A percentile compares a stretch with the other conserved stretches of the same genome.
Evolutionary conservation across 1,284 basidiomycete genomes (phyloP).

Genomic region (Cutaneotrichosporon spelunceum): DNA sequence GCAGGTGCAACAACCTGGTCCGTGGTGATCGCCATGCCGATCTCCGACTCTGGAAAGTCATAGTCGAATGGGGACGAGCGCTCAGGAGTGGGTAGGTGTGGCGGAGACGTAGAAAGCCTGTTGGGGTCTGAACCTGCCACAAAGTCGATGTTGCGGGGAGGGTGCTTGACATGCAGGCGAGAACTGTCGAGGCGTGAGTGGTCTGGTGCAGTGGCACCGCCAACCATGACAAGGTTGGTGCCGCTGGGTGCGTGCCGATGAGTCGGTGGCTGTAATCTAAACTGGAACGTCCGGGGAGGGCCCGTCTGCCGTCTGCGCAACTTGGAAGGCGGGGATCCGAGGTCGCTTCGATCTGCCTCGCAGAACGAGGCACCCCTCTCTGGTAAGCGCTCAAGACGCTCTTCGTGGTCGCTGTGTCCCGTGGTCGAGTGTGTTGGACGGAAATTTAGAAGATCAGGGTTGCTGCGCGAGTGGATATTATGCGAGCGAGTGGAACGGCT

Average conservation of each 20-base stretch:
- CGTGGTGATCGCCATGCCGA: constrained; percentile 38
- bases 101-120: constrained; percentile 7
- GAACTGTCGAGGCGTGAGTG: constrained; percentile 9
- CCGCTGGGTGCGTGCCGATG: neutral
- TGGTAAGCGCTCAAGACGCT: neutral
- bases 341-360: neutral
- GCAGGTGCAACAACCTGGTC: constrained; percentile 9
- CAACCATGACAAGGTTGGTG: constrained; percentile 11
- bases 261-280: constrained; percentile 13
- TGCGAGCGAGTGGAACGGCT: constrained; percentile 8
- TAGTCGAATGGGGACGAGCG: constrained; percentile 15
- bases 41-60: constrained; percentile 24
- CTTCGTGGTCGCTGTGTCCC: neutral
- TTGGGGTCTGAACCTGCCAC: constrained; percentile 9
- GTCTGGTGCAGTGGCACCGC: constrained; percentile 1
- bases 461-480: constrained; percentile 1
- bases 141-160: constrained; percentile 17
- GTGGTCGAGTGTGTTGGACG: constrained; percentile 1
- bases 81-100: constrained; percentile 15
- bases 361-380: neutral
- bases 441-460: constrained; percentile 10
- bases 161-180: neutral
- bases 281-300: constrained; percentile 21
- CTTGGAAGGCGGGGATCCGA: neutral
- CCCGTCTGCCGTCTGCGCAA: constrained; percentile 11